Evolutionary conservation across 306 rosid genomes (phyloP).

Genomic region (Acacia melanoxylon): DNA sequence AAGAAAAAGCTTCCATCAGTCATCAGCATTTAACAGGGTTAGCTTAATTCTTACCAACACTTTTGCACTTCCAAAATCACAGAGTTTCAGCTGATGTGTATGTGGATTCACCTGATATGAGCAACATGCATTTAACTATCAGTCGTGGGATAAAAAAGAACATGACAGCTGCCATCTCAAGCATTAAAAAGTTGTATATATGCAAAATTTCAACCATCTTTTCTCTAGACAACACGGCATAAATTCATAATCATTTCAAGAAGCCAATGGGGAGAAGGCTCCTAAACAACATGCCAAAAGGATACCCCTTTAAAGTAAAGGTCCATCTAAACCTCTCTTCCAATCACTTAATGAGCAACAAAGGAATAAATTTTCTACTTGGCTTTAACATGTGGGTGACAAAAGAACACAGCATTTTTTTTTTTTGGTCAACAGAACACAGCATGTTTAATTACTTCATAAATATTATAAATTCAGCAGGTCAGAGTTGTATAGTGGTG

Average conservation of each 20-base stretch:
- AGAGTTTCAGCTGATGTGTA: slow-evolving; percentile 94
- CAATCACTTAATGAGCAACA: background rate
- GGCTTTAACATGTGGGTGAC: background rate
- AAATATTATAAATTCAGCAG: slow-evolving; percentile 4
- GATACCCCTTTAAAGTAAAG: background rate
- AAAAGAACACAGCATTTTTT: no score
- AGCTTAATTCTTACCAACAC: slow-evolving; percentile 70
- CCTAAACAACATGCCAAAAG: slow-evolving; percentile 1
- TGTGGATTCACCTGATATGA: slow-evolving; percentile 92
- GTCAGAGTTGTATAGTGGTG: background rate
- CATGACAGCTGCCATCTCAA: slow-evolving; percentile 10
- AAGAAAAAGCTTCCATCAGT: slow-evolving; percentile 22
- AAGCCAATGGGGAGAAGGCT: slow-evolving; percentile 10
- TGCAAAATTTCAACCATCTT: slow-evolving; percentile 16
- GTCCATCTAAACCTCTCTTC: background rate
- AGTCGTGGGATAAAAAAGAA: background rate
- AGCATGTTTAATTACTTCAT: background rate
- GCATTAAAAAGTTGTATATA: background rate
- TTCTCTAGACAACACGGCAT: slow-evolving; percentile 12
- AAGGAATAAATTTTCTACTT: background rate
- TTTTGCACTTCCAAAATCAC: slow-evolving; percentile 99
- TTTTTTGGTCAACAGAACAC: no score
- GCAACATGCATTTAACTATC: slow-evolving; percentile 31
- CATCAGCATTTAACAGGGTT: slow-evolving; percentile 19
- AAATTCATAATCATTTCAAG: background rate